Conservation (phyloP, 768 basidiomycete genomes). For the Boletus patriciae region DNA sequence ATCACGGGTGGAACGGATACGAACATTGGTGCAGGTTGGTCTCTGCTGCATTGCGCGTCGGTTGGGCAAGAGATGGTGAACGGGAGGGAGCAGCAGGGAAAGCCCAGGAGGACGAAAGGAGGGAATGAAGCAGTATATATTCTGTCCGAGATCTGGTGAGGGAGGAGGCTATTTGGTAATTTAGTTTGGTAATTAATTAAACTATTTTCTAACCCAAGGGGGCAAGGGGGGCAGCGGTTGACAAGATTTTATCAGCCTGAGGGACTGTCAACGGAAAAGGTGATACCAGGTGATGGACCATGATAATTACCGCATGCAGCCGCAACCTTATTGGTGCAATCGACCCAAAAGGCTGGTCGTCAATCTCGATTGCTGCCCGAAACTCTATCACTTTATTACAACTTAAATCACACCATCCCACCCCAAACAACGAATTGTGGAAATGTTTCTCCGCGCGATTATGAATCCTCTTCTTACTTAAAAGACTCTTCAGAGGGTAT, state of each 20-base stretch:
- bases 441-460: neutral
- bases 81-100: slow-evolving; percentile 8
- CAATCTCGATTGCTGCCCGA: slow-evolving; percentile 43
- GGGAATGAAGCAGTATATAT: slow-evolving; percentile 32
- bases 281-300: slow-evolving; percentile 2
- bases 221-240: slow-evolving; percentile 9
- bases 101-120: slow-evolving; percentile 13
- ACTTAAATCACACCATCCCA: slow-evolving; percentile 37
- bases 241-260: slow-evolving; percentile 24
- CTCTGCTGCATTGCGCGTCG: slow-evolving; percentile 50
- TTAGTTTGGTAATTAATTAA: slow-evolving; percentile 40
- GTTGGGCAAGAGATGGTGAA: slow-evolving; percentile 13
- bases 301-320: slow-evolving; percentile 29
- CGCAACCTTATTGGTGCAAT: slow-evolving; percentile 39
- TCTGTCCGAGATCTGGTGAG: slow-evolving; percentile 32
- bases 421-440: slow-evolving; percentile 1
- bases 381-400: slow-evolving; percentile 59
- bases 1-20: slow-evolving; percentile 75
- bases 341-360: slow-evolving; percentile 42
- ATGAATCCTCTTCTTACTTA: neutral
- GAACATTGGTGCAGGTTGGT: slow-evolving; percentile 69
- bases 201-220: slow-evolving; percentile 29
- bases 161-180: slow-evolving; percentile 30
- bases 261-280: slow-evolving; percentile 26
- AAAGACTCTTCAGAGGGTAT: neutral